Evolutionary conservation across 805 yeast species (phyloP), one percentile per base, ranked within the genome.

Genomic region (Blastobotrys peoriensis): DNA sequence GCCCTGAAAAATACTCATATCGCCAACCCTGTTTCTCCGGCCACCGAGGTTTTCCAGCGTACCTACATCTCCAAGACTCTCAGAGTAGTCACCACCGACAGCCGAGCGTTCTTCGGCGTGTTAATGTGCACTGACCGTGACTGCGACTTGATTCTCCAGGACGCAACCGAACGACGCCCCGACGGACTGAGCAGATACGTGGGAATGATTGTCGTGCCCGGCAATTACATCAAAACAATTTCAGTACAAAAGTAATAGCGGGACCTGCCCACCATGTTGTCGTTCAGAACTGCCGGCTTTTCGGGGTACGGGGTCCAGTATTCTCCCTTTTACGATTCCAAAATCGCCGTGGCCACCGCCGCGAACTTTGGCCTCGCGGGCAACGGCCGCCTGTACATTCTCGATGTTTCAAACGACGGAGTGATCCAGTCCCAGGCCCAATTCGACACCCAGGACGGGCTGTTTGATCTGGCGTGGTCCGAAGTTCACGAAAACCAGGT

Each of bases 321-420:
- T 67, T 87, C 96, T 0, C 97, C 98, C 1, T 91, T 80, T 57
- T 85, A 79, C 55, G 98, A 91, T 63, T 86, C 84, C 66, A 84
- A 86, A 57, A 58, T 91, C 18, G 96, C 96, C 0, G 91, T 87
- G 25, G 94, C 95, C 0, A 73, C 95, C 0, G 82, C 96, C 1
- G 87, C 97, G 21, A 93, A 91, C 66, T 91, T 80, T 63, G 98
- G 98, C 1, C 68, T 91, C 3, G 96, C 88, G 2, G 98, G 98
- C 2, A 91, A 91, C 63, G 98, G 98, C 4, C 74, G 86, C 53
- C 67, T 91, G 22, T 81, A 69, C 53, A 70, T 91, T 1, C 67
- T 91, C 19, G 79, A 78, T 40, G 84, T 91, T 38, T 76, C 73
- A 42, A 76, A 78, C 18, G 66, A 70, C 49, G 98, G 98, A 0